Percentiles rank a stretch among this genome's conserved stretches.
Conservation (phyloP, 2,329 filamentous ascomycete species). For the Fusarium coffeatum region DNA sequence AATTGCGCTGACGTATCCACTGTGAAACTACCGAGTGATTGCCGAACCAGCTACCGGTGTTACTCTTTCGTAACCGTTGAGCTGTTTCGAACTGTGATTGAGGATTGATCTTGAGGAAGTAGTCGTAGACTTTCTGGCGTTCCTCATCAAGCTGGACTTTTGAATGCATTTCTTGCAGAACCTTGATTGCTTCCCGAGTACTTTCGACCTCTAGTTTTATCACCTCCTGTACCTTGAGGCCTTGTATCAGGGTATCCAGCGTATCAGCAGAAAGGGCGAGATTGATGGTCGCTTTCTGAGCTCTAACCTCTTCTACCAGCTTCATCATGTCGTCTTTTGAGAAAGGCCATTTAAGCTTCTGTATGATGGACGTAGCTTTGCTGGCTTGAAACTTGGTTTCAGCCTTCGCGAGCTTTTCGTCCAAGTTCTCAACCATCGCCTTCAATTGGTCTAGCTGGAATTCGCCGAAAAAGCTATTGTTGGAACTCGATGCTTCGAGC, state of each 20-base stretch:
- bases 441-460: not conserved
- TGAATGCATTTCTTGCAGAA: not conserved
- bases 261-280: not conserved
- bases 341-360: not conserved
- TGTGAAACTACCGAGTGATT: not conserved
- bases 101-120: not conserved
- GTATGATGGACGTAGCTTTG: not conserved
- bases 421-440: not conserved
- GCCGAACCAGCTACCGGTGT: not conserved
- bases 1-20: not conserved
- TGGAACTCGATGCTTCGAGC: not conserved
- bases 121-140: not conserved
- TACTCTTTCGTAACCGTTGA: rapidly evolving
- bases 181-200: not conserved
- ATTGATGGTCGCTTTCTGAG: not conserved
- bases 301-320: not conserved
- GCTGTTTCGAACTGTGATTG: not conserved
- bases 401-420: not conserved
- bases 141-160: not conserved
- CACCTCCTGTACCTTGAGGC: not conserved
- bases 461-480: not conserved
- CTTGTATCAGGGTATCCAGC: not conserved
- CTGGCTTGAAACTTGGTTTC: not conserved
- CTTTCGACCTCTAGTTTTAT: not conserved
- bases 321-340: not conserved